A percentile compares a stretch with the other conserved stretches of the same genome.
Conservation (phyloP, 2,329 filamentous ascomycete genomes). For the Biscogniauxia marginata region DNA sequence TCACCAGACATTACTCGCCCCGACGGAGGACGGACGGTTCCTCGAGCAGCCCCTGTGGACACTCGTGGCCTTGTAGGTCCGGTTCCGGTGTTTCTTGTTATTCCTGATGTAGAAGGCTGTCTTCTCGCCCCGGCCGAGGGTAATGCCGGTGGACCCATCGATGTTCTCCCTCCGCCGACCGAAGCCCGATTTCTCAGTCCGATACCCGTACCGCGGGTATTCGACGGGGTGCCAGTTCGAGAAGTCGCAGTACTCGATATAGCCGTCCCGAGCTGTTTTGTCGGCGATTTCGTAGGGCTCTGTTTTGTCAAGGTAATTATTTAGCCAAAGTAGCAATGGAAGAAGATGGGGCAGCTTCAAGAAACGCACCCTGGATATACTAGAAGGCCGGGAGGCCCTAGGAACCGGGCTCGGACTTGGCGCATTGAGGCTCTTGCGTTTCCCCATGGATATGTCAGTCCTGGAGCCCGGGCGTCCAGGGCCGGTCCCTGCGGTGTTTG, state of each 20-base stretch:
- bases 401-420: slow-evolving; percentile 70
- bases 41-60: slow-evolving; percentile 35
- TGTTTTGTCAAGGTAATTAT: slow-evolving; percentile 36
- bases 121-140: slow-evolving; percentile 45
- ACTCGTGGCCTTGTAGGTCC: slow-evolving; percentile 40
- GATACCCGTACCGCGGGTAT: slow-evolving; percentile 45
- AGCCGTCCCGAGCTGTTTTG: slow-evolving; percentile 64
- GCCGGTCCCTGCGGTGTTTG: slow-evolving; percentile 24
- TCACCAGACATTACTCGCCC: slow-evolving; percentile 47
- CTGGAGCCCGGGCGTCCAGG: slow-evolving; percentile 50
- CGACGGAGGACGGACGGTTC: slow-evolving; percentile 38
- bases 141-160: slow-evolving; percentile 65
- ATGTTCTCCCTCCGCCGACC: slow-evolving; percentile 53
- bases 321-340: slow-evolving; percentile 1
- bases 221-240: slow-evolving; percentile 64
- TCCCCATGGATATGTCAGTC: slow-evolving; percentile 54
- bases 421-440: slow-evolving; percentile 68
- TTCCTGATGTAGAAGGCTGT: slow-evolving; percentile 42
- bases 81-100: slow-evolving; percentile 34
- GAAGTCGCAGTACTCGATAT: slow-evolving; percentile 58
- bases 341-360: background rate
- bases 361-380: slow-evolving; percentile 53
- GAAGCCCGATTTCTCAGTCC: slow-evolving; percentile 54
- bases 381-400: slow-evolving; percentile 54
- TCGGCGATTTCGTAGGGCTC: slow-evolving; percentile 78